Evolutionary conservation across 225 moss, liverwort and hornwort genomes (phyloP).

Genomic region (Sphagnum contortum): DNA sequence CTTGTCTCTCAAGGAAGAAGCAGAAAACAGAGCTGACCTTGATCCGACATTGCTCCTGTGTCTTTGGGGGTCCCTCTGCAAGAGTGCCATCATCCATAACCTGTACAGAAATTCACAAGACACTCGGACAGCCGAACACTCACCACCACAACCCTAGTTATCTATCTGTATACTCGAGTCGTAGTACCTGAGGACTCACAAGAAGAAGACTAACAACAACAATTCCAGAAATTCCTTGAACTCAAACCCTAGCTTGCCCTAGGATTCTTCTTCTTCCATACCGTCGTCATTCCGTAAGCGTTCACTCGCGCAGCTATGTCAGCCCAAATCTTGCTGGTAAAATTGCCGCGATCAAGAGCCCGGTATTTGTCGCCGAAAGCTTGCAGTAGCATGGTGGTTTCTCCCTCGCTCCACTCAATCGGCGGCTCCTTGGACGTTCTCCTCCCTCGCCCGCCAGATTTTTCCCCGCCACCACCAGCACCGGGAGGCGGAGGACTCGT

Average conservation of each 20-base stretch:
- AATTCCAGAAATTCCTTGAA: no score
- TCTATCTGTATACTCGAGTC: no score
- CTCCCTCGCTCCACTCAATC: constrained; percentile 44
- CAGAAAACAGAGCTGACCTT: constrained; percentile 13
- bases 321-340: constrained; percentile 57
- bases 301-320: constrained; percentile 45
- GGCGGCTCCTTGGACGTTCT: constrained; percentile 27
- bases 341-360: constrained; percentile 51
- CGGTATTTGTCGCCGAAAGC: constrained; percentile 52
- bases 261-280: no score
- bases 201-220: no score
- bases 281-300: constrained; percentile 5
- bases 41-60: constrained; percentile 57
- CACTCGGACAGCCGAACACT: no score
- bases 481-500: no score
- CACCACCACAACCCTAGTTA: no score
- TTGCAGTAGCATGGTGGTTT: constrained; percentile 32
- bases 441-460: constrained; percentile 7
- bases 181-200: no score
- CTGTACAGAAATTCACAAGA: constrained; percentile 5
- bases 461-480: neutral
- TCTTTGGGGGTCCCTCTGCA: constrained; percentile 36
- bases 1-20: no score
- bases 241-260: no score
- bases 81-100: constrained; percentile 17